phyloP scores from a whole-genome alignment of 1,284 basidiomycete genomes.

The Cryptococcus jaspeensis region DNA sequence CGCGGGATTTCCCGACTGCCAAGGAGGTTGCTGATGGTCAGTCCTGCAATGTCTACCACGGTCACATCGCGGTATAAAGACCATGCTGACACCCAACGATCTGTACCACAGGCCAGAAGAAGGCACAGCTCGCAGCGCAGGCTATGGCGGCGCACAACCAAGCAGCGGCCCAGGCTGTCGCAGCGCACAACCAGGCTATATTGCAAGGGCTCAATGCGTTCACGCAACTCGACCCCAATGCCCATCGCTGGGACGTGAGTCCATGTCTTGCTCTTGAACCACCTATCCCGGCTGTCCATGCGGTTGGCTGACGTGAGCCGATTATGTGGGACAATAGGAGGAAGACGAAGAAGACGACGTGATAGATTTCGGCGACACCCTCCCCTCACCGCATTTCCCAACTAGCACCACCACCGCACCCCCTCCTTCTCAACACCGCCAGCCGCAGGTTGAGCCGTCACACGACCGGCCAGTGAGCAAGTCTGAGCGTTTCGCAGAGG shows the following conservation, averaged over 20 bases:
- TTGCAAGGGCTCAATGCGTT: constrained; percentile 70
- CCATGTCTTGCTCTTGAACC: not conserved
- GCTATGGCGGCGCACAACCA: constrained; percentile 2
- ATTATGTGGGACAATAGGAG: constrained; percentile 57
- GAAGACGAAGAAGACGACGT: constrained; percentile 87
- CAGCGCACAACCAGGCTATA: constrained; percentile 62
- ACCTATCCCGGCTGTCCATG: not conserved
- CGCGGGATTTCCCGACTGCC: constrained; percentile 74
- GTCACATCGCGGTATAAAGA: not conserved
- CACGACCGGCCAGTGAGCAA: constrained; percentile 42
- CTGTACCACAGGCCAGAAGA: constrained; percentile 30
- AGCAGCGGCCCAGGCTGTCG: constrained; percentile 50
- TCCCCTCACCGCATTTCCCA: constrained; percentile 44
- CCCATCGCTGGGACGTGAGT: constrained; percentile 92
- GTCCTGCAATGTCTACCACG: constrained; percentile 23
- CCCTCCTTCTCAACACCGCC: constrained; percentile 19
- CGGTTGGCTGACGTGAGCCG: not conserved
- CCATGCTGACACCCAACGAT: not conserved
- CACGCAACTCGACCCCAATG: constrained; percentile 84
- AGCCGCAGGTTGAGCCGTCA: constrained; percentile 27
- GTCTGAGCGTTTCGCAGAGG: constrained; percentile 58
- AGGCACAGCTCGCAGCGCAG: constrained; percentile 32
- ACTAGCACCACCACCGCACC: not conserved
- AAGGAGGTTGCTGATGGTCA: constrained; percentile 81
- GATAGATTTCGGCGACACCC: constrained; percentile 89